phyloP scores from a whole-genome alignment of 495 filamentous ascomycete species.

The Talaromyces proteolyticus region DNA sequence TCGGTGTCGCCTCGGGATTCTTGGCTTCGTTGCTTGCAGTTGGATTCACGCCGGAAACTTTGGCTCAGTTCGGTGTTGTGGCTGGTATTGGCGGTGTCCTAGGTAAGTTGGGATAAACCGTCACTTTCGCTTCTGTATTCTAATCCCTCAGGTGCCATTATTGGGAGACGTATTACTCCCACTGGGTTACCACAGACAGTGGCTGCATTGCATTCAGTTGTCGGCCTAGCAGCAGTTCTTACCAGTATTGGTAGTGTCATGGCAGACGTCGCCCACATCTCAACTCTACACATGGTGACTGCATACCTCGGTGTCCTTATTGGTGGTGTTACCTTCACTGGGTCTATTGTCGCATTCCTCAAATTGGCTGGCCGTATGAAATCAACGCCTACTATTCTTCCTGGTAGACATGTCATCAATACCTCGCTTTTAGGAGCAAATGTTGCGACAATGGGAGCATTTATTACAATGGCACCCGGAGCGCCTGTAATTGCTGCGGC shows the following conservation, averaged over 20 bases:
- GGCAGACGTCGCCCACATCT: slow-evolving; percentile 56
- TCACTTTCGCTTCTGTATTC: neutral
- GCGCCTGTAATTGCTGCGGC: slow-evolving; percentile 66
- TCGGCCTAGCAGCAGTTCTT: slow-evolving; percentile 73
- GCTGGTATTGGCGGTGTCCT: slow-evolving; percentile 59
- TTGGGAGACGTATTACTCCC: slow-evolving; percentile 76
- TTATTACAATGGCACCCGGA: slow-evolving; percentile 69
- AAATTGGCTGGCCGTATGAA: slow-evolving; percentile 75
- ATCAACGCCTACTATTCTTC: slow-evolving; percentile 61
- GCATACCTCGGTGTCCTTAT: slow-evolving; percentile 78
- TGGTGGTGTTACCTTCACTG: slow-evolving; percentile 76
- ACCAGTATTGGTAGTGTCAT: slow-evolving; percentile 79
- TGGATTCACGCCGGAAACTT: slow-evolving; percentile 66
- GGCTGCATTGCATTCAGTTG: slow-evolving; percentile 74
- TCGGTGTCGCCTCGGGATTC: slow-evolving; percentile 72
- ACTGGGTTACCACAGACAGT: slow-evolving; percentile 79
- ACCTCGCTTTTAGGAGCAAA: slow-evolving; percentile 63
- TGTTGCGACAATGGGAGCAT: slow-evolving; percentile 70
- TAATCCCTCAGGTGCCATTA: slow-evolving; percentile 44
- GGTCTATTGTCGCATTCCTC: slow-evolving; percentile 74
- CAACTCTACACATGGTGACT: slow-evolving; percentile 69
- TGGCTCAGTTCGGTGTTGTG: slow-evolving; percentile 67
- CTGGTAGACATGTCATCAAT: slow-evolving; percentile 66
- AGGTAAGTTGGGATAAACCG: slow-evolving; percentile 19
- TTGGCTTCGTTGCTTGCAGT: slow-evolving; percentile 70